A percentile compares a stretch with the other conserved stretches of the same genome.
phyloP scores from a whole-genome alignment of 305 asterid species.

The Euphrasia arctica region DNA sequence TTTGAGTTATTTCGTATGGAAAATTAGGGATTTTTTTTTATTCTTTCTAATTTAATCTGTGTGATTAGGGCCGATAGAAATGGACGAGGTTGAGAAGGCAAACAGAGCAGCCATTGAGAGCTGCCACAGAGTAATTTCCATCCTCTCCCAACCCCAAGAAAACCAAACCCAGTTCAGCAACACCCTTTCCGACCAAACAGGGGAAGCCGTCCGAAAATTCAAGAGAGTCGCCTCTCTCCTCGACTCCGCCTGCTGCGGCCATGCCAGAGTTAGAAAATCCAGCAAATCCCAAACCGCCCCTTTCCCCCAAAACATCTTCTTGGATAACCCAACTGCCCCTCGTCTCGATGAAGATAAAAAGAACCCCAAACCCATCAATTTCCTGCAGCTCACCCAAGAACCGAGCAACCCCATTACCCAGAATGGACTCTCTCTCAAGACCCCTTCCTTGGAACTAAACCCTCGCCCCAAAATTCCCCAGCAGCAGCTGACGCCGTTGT shows the following conservation, averaged over 20 bases:
- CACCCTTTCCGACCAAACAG: conserved; percentile 59
- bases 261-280: conserved; percentile 59
- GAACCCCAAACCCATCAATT: conserved; percentile 30
- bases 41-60: not conserved
- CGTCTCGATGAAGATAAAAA: conserved; percentile 20
- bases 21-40: conserved; percentile 31
- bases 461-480: conserved; percentile 40
- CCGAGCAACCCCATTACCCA: conserved; percentile 33
- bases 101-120: conserved; percentile 77
- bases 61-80: conserved; percentile 16
- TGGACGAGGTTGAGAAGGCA: conserved; percentile 86
- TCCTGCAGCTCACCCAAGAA: conserved; percentile 40
- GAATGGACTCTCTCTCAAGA: conserved; percentile 48
- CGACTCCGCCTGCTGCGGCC: conserved; percentile 53
- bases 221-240: conserved; percentile 75
- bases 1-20: conserved; percentile 20
- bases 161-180: conserved; percentile 44
- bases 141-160: conserved; percentile 44
- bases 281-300: conserved; percentile 30
- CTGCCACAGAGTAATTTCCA: conserved; percentile 68
- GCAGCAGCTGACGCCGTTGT: conserved; percentile 36
- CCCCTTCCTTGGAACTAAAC: conserved; percentile 50
- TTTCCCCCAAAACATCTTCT: conserved; percentile 38
- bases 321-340: conserved; percentile 34
- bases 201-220: conserved; percentile 68